phyloP scores from a whole-genome alignment of 768 basidiomycete species.

The Agaricus bisporus region DNA sequence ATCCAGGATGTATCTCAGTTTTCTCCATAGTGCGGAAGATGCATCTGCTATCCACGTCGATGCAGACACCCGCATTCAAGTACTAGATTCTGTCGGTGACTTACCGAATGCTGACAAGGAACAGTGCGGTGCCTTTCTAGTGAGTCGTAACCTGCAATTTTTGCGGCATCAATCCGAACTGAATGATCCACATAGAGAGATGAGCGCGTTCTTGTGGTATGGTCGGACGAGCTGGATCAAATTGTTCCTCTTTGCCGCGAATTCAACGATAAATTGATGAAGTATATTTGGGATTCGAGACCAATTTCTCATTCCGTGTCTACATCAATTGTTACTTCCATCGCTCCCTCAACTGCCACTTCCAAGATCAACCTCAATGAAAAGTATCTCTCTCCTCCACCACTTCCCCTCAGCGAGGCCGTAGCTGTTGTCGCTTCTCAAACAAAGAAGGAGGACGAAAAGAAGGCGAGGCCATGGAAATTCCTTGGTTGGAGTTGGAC shows the following conservation, averaged over 20 bases:
- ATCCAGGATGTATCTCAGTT: conserved; percentile 4
- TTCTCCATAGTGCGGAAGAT: conserved; percentile 44
- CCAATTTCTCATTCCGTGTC: conserved; percentile 29
- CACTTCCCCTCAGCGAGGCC: conserved; percentile 22
- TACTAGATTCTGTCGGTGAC: conserved; percentile 62
- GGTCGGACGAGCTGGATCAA: conserved; percentile 78
- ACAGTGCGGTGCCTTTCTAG: conserved; percentile 85
- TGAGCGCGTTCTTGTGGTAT: conserved; percentile 76
- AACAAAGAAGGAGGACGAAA: conserved; percentile 19
- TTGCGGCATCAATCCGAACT: not conserved
- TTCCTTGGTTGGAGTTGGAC: conserved; percentile 43
- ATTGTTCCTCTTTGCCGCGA: conserved; percentile 71
- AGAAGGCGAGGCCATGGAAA: conserved; percentile 17
- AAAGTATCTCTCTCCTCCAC: conserved; percentile 35
- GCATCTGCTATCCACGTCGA: conserved; percentile 64
- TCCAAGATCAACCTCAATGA: conserved; percentile 54
- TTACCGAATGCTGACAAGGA: conserved; percentile 83
- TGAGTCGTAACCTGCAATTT: conserved; percentile 25
- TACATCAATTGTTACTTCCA: conserved; percentile 31
- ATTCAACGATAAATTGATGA: conserved; percentile 65
- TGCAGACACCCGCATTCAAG: conserved; percentile 79
- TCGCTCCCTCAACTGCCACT: conserved; percentile 38
- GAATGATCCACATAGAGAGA: conserved; percentile 50
- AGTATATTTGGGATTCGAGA: conserved; percentile 47
- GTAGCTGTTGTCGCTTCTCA: conserved; percentile 25